phyloP scores from a whole-genome alignment of 352 stramenopile species.

The Globisporangium megalacanthum region DNA sequence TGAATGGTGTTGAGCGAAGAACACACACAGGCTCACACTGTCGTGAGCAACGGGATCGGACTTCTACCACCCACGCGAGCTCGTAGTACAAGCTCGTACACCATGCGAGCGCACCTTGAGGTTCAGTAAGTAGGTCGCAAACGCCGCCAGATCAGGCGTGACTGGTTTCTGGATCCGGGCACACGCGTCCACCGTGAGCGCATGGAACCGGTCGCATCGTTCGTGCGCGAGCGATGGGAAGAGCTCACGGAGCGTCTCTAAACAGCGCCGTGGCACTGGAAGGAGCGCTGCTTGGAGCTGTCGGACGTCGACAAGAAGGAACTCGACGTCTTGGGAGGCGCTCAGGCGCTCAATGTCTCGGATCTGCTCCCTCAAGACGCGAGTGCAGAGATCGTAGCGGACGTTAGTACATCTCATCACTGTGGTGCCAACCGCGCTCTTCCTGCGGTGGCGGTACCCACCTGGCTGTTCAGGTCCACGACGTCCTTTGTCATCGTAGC shows the following conservation, averaged over 20 bases:
- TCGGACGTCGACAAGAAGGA: conserved; percentile 37
- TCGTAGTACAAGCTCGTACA: no score
- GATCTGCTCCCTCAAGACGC: conserved; percentile 10
- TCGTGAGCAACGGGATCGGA: background rate
- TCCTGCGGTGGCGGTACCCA: conserved; percentile 11
- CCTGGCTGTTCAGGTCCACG: conserved; percentile 31
- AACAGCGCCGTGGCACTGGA: conserved; percentile 35
- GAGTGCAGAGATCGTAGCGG: background rate
- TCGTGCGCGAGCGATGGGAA: conserved; percentile 38
- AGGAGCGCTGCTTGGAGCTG: conserved; percentile 31
- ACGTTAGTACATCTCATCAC: conserved; percentile 1
- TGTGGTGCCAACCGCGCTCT: background rate
- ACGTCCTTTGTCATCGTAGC: conserved; percentile 34
- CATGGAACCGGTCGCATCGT: conserved; percentile 40
- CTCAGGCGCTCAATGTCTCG: conserved; percentile 16
- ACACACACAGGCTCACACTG: background rate
- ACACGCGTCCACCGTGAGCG: conserved; percentile 28
- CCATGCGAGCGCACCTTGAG: conserved; percentile 25
- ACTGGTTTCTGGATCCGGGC: conserved; percentile 45
- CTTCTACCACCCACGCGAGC: no score
- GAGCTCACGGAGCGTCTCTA: conserved; percentile 29
- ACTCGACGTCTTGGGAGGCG: conserved; percentile 23
- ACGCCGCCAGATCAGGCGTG: conserved; percentile 23
- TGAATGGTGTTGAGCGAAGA: background rate
- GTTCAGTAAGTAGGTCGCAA: conserved; percentile 49